phyloP scores from a whole-genome alignment of 306 rosid genomes.

The Ammopiptanthus mongolicus region DNA sequence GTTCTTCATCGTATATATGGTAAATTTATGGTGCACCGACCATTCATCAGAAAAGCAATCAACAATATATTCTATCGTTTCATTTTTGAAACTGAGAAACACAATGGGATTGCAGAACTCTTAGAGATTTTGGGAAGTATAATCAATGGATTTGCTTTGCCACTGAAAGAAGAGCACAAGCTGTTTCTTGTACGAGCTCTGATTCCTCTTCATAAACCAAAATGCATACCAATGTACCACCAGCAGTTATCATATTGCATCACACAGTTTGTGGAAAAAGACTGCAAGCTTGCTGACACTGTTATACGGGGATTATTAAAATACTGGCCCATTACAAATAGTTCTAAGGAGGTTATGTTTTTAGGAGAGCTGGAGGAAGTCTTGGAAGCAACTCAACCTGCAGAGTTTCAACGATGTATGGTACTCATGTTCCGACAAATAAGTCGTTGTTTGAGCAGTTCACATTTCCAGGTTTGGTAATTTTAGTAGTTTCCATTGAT shows the following conservation, averaged over 20 bases:
- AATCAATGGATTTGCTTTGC: conserved; percentile 94
- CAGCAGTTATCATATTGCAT: conserved; percentile 97
- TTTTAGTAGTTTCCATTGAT: conserved; percentile 8
- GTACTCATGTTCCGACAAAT: conserved; percentile 81
- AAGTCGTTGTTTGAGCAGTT: conserved; percentile 84
- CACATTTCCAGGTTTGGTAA: conserved; percentile 87
- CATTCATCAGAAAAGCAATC: conserved; percentile 92
- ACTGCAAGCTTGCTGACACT: conserved; percentile 97
- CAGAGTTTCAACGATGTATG: conserved; percentile 92
- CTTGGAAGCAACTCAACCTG: conserved; percentile 89
- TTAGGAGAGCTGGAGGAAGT: conserved; percentile 97
- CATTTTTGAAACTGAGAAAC: conserved; percentile 94
- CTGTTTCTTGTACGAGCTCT: conserved; percentile 90
- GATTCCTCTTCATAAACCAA: conserved; percentile 96
- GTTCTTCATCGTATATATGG: conserved; percentile 96
- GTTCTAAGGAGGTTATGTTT: conserved; percentile 98
- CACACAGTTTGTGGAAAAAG: conserved; percentile 92
- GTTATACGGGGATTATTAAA: conserved; percentile 84
- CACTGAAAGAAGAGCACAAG: conserved; percentile 97
- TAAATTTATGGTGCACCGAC: conserved; percentile 95
- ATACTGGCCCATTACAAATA: conserved; percentile 94
- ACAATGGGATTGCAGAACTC: conserved; percentile 91
- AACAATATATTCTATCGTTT: conserved; percentile 85
- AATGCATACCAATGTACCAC: conserved; percentile 85
- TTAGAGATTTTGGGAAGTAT: conserved; percentile 96